Percentiles rank a stretch among this genome's conserved stretches.
phyloP scores from a whole-genome alignment of 2,329 filamentous ascomycete genomes.

The Diaporthe vexans region DNA sequence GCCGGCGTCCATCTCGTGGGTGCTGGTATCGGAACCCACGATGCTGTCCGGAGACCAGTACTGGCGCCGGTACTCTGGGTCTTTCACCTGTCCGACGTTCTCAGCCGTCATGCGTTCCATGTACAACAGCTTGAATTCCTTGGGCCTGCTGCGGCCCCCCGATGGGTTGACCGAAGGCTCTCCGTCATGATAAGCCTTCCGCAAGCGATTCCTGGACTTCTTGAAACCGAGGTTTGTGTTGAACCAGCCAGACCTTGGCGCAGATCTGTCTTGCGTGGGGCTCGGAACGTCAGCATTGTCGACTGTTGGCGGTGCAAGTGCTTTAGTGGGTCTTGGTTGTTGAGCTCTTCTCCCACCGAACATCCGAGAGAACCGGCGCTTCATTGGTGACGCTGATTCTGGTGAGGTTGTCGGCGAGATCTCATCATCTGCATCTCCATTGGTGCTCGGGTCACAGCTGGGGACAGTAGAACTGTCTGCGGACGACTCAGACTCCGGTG shows the following conservation, averaged over 20 bases:
- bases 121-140: conserved; percentile 7
- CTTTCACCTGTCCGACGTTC: background rate
- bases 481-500: background rate
- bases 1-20: background rate
- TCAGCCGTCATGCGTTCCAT: conserved; percentile 16
- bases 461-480: background rate
- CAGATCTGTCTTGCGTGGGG: too few relatives aligned
- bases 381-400: background rate
- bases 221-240: background rate
- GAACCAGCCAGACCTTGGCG: background rate
- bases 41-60: conserved; percentile 13
- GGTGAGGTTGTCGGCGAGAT: background rate
- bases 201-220: background rate
- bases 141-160: background rate
- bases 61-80: background rate
- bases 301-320: too few relatives aligned
- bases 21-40: background rate
- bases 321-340: background rate
- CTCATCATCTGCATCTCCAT: background rate
- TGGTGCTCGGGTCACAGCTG: background rate
- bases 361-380: background rate
- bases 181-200: background rate
- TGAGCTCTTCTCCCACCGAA: background rate
- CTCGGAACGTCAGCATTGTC: background rate
- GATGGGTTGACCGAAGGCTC: background rate